Percentiles rank a stretch among this genome's conserved stretches.
Conservation (phyloP, 2,329 filamentous ascomycete species). For the Hypoxylon sp. region DNA sequence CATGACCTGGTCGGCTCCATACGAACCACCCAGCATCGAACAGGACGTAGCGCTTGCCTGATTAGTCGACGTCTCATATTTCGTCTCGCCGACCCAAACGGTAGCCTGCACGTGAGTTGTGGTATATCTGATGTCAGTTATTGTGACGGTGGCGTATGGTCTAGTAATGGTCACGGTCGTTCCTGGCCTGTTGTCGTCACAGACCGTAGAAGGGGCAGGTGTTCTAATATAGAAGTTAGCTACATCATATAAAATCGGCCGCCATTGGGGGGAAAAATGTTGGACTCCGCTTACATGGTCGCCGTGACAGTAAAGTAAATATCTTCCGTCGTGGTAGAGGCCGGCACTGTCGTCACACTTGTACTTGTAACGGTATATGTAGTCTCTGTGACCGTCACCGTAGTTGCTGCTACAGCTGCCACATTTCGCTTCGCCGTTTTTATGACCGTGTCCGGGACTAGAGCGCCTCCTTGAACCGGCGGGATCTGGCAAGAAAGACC, state of each 20-base stretch:
- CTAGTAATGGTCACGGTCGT: conserved; percentile 50
- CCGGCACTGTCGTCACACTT: conserved; percentile 50
- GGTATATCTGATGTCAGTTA: conserved; percentile 52
- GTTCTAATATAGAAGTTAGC: conserved; percentile 44
- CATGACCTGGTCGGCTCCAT: conserved; percentile 36
- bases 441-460: conserved; percentile 28
- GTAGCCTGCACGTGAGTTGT: conserved; percentile 53
- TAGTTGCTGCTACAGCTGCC: conserved; percentile 50
- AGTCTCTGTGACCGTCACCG: conserved; percentile 55
- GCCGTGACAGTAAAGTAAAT: conserved; percentile 50
- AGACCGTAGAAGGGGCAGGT: conserved; percentile 52
- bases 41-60: conserved; percentile 53
- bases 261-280: too few species aligned
- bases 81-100: conserved; percentile 52
- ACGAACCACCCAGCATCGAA: conserved; percentile 54
- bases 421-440: conserved; percentile 31
- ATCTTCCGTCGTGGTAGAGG: conserved; percentile 51
- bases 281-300: conserved; percentile 45
- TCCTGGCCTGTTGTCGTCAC: conserved; percentile 44
- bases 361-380: conserved; percentile 46
- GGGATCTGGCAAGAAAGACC: conserved; percentile 28
- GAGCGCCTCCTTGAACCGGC: conserved; percentile 32
- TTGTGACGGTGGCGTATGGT: conserved; percentile 48
- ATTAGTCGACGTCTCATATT: conserved; percentile 52
- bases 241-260: not conserved